These are phyloP conservation scores for Naganishia kalamii DNA, from an alignment of 768 basidiomycete species.

Conservation along the genomic window DNA sequence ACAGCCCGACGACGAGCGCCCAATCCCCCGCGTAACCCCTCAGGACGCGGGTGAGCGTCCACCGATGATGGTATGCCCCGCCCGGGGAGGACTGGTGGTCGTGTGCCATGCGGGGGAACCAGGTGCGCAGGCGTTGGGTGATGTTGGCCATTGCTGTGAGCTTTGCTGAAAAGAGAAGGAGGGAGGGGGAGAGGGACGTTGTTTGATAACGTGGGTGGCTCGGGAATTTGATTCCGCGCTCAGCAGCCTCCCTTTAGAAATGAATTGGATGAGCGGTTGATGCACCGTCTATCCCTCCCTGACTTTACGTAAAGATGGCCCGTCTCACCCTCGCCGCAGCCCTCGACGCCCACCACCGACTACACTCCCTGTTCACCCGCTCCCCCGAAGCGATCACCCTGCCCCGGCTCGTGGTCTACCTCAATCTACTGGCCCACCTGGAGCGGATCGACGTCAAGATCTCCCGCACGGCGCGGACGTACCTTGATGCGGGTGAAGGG, in stretches of 20 bases:
- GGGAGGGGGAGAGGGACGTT: neutral
- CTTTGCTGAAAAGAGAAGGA: neutral
- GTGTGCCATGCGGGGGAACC: conserved; percentile 32
- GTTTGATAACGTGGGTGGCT: neutral
- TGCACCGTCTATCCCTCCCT: too few species aligned
- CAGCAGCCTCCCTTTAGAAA: too few species aligned
- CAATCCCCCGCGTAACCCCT: conserved; percentile 40
- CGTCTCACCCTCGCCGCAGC: too few species aligned
- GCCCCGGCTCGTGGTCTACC: neutral
- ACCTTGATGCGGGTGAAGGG: neutral
- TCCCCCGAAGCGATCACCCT: too few species aligned
- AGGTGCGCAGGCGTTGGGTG: conserved; percentile 34
- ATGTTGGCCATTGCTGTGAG: conserved; percentile 28
- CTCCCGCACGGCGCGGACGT: neutral
- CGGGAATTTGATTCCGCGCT: neutral
- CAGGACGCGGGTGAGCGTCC: conserved; percentile 31
- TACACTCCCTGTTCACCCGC: too few species aligned
- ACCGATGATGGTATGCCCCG: conserved; percentile 10
- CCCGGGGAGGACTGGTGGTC: neutral
- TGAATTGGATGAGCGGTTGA: too few species aligned
- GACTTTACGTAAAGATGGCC: too few species aligned
- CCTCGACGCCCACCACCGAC: too few species aligned
- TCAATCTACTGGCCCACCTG: neutral
- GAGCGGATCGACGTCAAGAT: neutral
- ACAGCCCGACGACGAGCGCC: conserved; percentile 36